Percentiles rank a stretch among this genome's conserved stretches.
Conservation (phyloP, 2,329 filamentous ascomycete genomes). For the Calonectria pseudoturangicola region DNA sequence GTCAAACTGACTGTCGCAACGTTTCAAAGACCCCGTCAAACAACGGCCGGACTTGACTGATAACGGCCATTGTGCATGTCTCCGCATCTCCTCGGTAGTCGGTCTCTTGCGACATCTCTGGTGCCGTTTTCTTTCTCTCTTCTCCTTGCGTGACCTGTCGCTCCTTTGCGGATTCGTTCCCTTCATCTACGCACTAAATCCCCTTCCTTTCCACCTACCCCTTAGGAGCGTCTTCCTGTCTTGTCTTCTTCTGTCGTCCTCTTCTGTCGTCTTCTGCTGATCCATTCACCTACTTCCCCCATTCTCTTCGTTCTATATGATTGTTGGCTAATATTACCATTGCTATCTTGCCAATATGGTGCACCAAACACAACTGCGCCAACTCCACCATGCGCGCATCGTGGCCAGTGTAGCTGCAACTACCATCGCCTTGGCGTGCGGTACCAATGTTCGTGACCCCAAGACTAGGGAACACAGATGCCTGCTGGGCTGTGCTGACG, state of each 20-base stretch:
- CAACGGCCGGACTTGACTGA: constrained; percentile 11
- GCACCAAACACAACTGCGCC: constrained; percentile 52
- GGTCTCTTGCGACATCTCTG: background rate
- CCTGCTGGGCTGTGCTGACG: background rate
- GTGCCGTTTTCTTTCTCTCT: background rate
- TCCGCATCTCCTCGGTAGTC: constrained; percentile 22
- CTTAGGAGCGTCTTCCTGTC: background rate
- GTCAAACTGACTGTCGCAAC: background rate
- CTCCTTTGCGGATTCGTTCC: background rate
- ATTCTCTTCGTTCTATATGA: constrained; percentile 28
- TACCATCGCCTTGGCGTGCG: constrained; percentile 89
- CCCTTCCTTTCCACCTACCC: background rate
- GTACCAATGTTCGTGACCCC: constrained; percentile 84
- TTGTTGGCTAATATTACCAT: background rate
- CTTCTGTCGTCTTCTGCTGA: background rate
- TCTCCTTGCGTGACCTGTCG: constrained; percentile 1
- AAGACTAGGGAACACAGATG: background rate
- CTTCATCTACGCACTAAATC: background rate
- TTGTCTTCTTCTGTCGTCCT: background rate
- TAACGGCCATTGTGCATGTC: constrained; percentile 26
- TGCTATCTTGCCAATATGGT: constrained; percentile 42
- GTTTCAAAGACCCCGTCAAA: constrained; percentile 9
- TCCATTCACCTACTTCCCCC: background rate
- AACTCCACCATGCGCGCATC: constrained; percentile 79
- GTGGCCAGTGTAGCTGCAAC: constrained; percentile 91